Conservation (phyloP, 2,329 filamentous ascomycete genomes). For the Penicillium occitanis region DNA sequence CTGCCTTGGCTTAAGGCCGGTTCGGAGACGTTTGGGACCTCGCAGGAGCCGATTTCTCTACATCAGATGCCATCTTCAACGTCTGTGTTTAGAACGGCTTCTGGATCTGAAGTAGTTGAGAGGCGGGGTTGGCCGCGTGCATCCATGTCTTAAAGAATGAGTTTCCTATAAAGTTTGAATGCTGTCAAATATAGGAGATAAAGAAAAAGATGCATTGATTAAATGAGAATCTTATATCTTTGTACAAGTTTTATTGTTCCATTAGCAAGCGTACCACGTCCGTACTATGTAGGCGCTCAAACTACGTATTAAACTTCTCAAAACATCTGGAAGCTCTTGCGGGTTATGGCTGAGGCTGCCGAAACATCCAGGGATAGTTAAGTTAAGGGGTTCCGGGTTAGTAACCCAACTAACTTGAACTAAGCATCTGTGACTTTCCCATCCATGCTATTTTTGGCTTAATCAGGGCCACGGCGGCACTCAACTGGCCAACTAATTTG, state of each 20-base stretch:
- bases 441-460: constrained; percentile 1
- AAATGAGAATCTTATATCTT: too few species aligned
- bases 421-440: neutral
- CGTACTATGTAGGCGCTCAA: too few species aligned
- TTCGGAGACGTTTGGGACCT: neutral
- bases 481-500: neutral
- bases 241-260: too few species aligned
- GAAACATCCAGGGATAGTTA: neutral
- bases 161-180: neutral
- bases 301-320: too few species aligned
- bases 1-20: neutral
- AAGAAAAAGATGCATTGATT: too few species aligned
- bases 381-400: neutral
- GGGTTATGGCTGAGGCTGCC: neutral
- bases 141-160: neutral
- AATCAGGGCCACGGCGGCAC: neutral
- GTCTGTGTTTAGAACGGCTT: neutral
- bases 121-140: neutral
- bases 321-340: too few species aligned
- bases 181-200: too few species aligned
- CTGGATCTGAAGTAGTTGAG: neutral
- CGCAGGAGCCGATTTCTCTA: neutral
- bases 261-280: too few species aligned
- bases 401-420: neutral
- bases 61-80: neutral